Conservation (phyloP, 305 asterid species). For the Fraxinus dipetala region DNA sequence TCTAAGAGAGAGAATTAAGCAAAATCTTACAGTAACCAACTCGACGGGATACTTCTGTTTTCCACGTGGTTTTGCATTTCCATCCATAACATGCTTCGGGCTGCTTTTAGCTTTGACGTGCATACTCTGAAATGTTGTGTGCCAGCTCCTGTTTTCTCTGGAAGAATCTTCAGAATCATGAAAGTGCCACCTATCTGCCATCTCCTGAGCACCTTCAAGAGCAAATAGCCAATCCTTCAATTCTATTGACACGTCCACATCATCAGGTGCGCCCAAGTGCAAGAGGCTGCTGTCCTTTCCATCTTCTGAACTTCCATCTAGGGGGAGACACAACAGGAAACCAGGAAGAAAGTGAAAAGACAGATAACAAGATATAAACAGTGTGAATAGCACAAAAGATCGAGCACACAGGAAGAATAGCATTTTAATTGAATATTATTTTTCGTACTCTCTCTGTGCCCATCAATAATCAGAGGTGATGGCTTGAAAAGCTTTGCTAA, state of each 20-base stretch:
- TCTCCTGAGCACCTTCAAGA: constrained; percentile 81
- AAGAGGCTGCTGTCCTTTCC: constrained; percentile 44
- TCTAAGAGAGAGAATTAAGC: constrained; percentile 15
- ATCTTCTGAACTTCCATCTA: constrained; percentile 54
- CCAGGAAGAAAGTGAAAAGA: constrained; percentile 20
- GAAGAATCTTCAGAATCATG: constrained; percentile 43
- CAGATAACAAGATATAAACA: constrained; percentile 10
- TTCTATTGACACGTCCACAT: constrained; percentile 72
- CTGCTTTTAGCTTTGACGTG: constrained; percentile 69
- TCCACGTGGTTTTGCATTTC: constrained; percentile 32
- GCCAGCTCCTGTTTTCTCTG: constrained; percentile 93
- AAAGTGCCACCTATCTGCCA: constrained; percentile 45
- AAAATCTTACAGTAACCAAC: constrained; percentile 70
- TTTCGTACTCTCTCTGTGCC: constrained; percentile 49
- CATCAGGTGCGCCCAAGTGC: constrained; percentile 87
- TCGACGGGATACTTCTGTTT: constrained; percentile 70
- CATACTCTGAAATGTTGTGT: constrained; percentile 66
- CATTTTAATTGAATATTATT: constrained; percentile 23
- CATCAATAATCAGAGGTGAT: constrained; percentile 55
- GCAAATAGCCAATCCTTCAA: constrained; percentile 96
- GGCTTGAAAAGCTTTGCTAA: constrained; percentile 74
- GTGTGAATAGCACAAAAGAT: constrained; percentile 21
- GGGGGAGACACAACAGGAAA: constrained; percentile 21
- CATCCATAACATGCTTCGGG: constrained; percentile 38
- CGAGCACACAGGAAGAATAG: constrained; percentile 18